phyloP scores from a whole-genome alignment of 2,329 filamentous ascomycete genomes.

The Dactylella cylindrospora region DNA sequence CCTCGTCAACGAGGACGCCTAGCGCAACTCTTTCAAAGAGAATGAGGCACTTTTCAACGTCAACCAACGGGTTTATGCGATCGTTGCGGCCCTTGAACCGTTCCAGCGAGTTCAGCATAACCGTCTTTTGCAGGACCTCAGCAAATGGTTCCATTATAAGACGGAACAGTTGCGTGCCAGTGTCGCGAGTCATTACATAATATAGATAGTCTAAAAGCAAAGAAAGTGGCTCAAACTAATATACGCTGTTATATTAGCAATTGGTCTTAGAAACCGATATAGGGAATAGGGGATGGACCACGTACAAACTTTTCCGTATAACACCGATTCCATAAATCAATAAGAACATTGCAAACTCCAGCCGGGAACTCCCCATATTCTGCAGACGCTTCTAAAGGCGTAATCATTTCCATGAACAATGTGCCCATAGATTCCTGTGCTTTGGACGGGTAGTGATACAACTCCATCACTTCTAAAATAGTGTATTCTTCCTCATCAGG shows the following conservation, averaged over 20 bases:
- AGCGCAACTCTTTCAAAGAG: constrained; percentile 30
- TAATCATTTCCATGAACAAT: constrained; percentile 36
- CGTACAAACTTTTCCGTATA: constrained; percentile 40
- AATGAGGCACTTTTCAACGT: constrained; percentile 28
- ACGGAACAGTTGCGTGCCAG: constrained; percentile 11
- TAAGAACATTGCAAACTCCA: constrained; percentile 27
- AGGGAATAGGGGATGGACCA: too few species aligned
- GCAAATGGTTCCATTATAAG: constrained; percentile 26
- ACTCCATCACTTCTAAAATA: constrained; percentile 24
- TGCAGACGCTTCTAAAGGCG: constrained; percentile 18
- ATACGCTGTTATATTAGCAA: neutral
- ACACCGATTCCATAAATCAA: constrained; percentile 41
- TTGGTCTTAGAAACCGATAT: too few species aligned
- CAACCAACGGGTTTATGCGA: constrained; percentile 20
- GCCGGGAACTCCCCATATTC: constrained; percentile 30
- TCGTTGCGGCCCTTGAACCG: constrained; percentile 35
- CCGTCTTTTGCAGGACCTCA: constrained; percentile 31
- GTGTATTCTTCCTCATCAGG: constrained; percentile 10
- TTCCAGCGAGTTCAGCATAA: constrained; percentile 33
- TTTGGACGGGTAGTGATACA: constrained; percentile 24
- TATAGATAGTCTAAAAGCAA: constrained; percentile 28
- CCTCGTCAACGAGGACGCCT: constrained; percentile 21
- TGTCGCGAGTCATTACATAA: constrained; percentile 11
- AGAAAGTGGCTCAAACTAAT: constrained; percentile 33
- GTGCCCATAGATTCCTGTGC: constrained; percentile 22